These are phyloP conservation scores for Cylindrotheca closterium DNA, from an alignment of 108 stramenopile species.

Conservation along the genomic window DNA sequence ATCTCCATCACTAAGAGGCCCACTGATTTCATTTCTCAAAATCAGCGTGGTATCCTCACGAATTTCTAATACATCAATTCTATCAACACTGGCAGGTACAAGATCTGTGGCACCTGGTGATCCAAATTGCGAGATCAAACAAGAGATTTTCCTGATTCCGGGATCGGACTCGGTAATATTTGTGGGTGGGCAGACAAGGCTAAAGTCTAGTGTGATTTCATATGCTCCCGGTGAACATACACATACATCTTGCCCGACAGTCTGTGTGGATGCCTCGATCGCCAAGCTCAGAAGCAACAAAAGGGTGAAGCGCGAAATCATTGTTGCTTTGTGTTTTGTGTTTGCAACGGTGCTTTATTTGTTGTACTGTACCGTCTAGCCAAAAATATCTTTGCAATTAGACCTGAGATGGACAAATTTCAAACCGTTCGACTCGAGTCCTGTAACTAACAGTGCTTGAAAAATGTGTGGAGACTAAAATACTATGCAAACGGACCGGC, in stretches of 20 bases:
- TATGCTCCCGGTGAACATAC: conserved; percentile 36
- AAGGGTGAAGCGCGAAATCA: neutral
- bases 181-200: conserved; percentile 26
- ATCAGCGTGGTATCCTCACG: conserved; percentile 26
- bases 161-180: conserved; percentile 2
- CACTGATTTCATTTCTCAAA: conserved; percentile 12
- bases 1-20: conserved; percentile 26
- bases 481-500: neutral
- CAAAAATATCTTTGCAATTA: neutral
- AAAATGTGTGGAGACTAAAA: neutral
- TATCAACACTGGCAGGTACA: conserved; percentile 27
- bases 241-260: conserved; percentile 26
- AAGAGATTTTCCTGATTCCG: conserved; percentile 22
- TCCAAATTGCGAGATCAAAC: conserved; percentile 28
- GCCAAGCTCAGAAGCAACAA: neutral
- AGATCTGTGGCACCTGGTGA: conserved; percentile 23
- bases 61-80: conserved; percentile 37
- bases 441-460: neutral
- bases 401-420: neutral
- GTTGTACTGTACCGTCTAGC: neutral
- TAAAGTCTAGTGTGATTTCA: conserved; percentile 32
- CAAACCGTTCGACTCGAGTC: neutral
- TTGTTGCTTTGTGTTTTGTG: neutral
- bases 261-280: neutral
- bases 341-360: neutral